phyloP scores from a whole-genome alignment of 768 basidiomycete genomes.

The Candolleomyces aberdarensis region DNA sequence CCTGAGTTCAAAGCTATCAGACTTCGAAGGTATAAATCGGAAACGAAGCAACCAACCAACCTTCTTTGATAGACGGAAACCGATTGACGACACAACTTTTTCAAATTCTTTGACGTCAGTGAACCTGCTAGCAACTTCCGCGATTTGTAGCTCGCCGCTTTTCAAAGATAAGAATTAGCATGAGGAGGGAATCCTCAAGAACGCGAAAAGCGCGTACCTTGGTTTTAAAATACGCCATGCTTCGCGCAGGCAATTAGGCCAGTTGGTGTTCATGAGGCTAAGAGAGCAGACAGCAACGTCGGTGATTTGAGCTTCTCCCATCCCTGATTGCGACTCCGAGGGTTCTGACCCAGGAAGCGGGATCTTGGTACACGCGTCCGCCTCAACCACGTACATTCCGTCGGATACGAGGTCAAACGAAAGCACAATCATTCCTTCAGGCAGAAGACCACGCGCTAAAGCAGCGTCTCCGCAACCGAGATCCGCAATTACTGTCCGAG shows the following conservation, averaged over 20 bases:
- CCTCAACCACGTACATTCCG: constrained; percentile 74
- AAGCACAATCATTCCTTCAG: constrained; percentile 64
- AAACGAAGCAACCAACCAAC: constrained; percentile 33
- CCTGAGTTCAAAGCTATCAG: constrained; percentile 39
- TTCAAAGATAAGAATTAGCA: neutral
- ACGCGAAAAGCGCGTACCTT: constrained; percentile 50
- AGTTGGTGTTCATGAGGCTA: constrained; percentile 96
- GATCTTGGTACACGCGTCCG: constrained; percentile 79
- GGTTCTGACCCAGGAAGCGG: constrained; percentile 83
- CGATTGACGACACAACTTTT: constrained; percentile 58
- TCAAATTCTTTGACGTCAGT: constrained; percentile 64
- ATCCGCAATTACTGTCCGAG: constrained; percentile 79
- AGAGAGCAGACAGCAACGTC: constrained; percentile 93
- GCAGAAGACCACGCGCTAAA: constrained; percentile 70
- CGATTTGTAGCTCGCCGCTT: constrained; percentile 82
- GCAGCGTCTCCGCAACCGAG: constrained; percentile 95
- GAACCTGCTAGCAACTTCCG: constrained; percentile 88
- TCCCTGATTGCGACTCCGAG: constrained; percentile 30
- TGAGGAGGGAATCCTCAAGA: neutral
- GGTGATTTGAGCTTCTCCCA: constrained; percentile 71
- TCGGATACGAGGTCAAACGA: constrained; percentile 83
- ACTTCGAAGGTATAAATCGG: too few relatives aligned
- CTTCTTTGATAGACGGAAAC: constrained; percentile 71
- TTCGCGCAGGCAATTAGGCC: constrained; percentile 88
- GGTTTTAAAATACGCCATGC: constrained; percentile 83